Conservation (phyloP, 2,329 filamentous ascomycete species). For the Thielaviopsis ethacetica region DNA sequence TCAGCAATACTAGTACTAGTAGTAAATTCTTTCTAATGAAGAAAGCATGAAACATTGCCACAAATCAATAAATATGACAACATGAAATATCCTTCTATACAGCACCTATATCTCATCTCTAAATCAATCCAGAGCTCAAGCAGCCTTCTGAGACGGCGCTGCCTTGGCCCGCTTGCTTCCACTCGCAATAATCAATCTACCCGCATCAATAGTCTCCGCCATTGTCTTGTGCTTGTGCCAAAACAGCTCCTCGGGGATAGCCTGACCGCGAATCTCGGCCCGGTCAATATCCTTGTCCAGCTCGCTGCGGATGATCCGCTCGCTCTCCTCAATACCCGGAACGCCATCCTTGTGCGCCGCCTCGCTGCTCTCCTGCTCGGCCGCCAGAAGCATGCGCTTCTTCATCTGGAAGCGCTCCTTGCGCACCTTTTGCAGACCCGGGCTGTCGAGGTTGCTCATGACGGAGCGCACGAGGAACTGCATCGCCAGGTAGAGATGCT, state of each 20-base stretch:
- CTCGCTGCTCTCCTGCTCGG: slow-evolving; percentile 50
- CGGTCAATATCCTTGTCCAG: slow-evolving; percentile 47
- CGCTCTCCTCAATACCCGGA: slow-evolving; percentile 32
- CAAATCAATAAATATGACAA: no score
- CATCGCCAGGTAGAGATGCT: slow-evolving; percentile 75
- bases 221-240: slow-evolving; percentile 45
- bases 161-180: neutral
- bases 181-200: slow-evolving; percentile 36
- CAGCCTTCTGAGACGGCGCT: neutral
- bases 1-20: no score
- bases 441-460: slow-evolving; percentile 68
- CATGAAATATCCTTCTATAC: no score
- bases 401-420: slow-evolving; percentile 66
- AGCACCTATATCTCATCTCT: no score
- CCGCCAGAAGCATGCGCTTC: slow-evolving; percentile 48
- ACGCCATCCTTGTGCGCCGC: slow-evolving; percentile 31
- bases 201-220: slow-evolving; percentile 40
- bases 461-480: slow-evolving; percentile 56
- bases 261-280: slow-evolving; percentile 21
- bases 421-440: slow-evolving; percentile 71
- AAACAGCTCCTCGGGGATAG: slow-evolving; percentile 35
- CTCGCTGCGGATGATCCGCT: slow-evolving; percentile 46
- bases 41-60: no score
- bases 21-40: no score
- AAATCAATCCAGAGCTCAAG: neutral